These are phyloP conservation scores for Dissoconium aciculare DNA, from an alignment of 2,329 filamentous ascomycete genomes.

Conservation along the genomic window DNA sequence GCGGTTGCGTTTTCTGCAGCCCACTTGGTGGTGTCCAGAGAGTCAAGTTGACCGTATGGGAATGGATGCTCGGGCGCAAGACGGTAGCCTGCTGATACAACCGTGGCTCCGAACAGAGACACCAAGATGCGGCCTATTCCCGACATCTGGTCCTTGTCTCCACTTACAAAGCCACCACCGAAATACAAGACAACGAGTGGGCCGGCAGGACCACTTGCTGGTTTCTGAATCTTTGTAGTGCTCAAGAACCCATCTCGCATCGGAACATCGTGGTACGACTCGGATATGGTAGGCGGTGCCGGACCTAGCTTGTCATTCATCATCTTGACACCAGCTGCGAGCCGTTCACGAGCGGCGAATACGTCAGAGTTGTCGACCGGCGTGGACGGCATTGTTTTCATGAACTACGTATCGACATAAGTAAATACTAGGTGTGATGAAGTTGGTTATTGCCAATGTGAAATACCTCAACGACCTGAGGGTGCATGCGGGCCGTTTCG, in stretches of 20 bases:
- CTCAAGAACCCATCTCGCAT: conserved; percentile 24
- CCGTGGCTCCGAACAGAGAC: conserved; percentile 25
- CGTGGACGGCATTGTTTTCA: conserved; percentile 6
- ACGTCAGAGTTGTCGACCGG: conserved; percentile 5
- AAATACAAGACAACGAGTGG: conserved; percentile 17
- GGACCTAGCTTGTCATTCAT: conserved; percentile 9
- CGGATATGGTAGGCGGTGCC: conserved; percentile 10
- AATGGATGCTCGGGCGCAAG: conserved; percentile 35
- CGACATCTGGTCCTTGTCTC: conserved; percentile 16
- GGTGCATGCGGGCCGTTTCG: conserved; percentile 7
- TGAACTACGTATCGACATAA: conserved; percentile 7
- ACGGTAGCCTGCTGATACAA: conserved; percentile 31
- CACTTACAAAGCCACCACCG: conserved; percentile 19
- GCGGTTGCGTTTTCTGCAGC: conserved; percentile 25
- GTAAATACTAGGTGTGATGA: background rate
- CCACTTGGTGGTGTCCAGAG: conserved; percentile 35
- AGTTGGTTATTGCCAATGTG: background rate
- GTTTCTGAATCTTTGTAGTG: conserved; percentile 22
- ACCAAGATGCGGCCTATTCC: conserved; percentile 16
- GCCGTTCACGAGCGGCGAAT: conserved; percentile 3
- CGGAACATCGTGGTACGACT: conserved; percentile 25
- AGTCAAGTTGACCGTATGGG: conserved; percentile 30
- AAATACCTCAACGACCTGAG: conserved; percentile 9
- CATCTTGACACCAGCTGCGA: conserved; percentile 5
- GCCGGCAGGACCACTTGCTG: conserved; percentile 9